phyloP scores from a whole-genome alignment of 2,329 filamentous ascomycete species.

The Sclerotinia sclerotiorum region DNA sequence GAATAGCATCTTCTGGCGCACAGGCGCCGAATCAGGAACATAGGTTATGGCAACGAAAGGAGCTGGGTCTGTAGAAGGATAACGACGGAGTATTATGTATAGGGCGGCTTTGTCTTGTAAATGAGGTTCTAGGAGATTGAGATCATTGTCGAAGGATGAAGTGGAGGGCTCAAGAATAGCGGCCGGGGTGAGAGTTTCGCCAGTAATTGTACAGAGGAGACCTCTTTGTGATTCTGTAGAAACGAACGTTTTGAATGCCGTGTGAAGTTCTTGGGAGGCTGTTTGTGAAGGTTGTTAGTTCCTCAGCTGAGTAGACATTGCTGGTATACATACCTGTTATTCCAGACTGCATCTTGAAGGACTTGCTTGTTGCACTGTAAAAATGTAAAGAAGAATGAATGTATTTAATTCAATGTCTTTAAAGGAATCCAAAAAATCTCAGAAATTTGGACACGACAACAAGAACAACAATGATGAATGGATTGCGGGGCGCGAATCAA shows the following conservation, averaged over 20 bases:
- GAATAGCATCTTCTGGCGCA: conserved; percentile 85
- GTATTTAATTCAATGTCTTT: neutral
- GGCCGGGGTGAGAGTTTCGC: conserved; percentile 66
- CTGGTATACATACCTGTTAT: conserved; percentile 65
- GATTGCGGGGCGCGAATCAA: conserved; percentile 18
- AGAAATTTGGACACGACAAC: conserved; percentile 20
- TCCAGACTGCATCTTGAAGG: conserved; percentile 69
- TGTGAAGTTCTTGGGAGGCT: conserved; percentile 77
- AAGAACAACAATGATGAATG: conserved; percentile 19
- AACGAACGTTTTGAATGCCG: conserved; percentile 70
- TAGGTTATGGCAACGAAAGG: conserved; percentile 71
- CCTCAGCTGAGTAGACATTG: conserved; percentile 12
- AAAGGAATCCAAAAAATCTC: neutral
- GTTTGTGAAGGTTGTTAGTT: conserved; percentile 22
- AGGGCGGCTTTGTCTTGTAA: conserved; percentile 66
- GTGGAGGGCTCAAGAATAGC: conserved; percentile 54
- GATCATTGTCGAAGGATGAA: conserved; percentile 62
- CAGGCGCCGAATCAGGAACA: conserved; percentile 74
- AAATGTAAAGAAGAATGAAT: neutral
- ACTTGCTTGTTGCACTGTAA: neutral
- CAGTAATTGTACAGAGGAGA: conserved; percentile 68
- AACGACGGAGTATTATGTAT: conserved; percentile 73
- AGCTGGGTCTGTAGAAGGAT: conserved; percentile 50
- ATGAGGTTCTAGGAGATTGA: conserved; percentile 60
- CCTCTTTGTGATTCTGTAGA: conserved; percentile 62